These are phyloP conservation scores for Berkeleyomyces basicola DNA, from an alignment of 2,329 filamentous ascomycete species.

Conservation along the genomic window DNA sequence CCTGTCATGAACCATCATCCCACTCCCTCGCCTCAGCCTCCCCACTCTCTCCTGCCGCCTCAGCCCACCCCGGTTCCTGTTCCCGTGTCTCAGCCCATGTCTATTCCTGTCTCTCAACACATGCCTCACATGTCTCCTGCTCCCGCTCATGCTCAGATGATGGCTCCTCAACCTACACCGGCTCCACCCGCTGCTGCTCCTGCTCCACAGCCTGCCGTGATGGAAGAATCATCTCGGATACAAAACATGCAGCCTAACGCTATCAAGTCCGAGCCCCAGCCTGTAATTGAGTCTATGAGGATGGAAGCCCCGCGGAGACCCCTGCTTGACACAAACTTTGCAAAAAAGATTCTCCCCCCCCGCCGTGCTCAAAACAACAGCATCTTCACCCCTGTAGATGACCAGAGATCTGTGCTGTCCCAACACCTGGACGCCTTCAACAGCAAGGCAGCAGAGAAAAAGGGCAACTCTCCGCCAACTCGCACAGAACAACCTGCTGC, in stretches of 20 bases:
- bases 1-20: slow-evolving; percentile 24
- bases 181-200: slow-evolving; percentile 28
- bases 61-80: slow-evolving; percentile 11
- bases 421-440: slow-evolving; percentile 57
- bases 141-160: slow-evolving; percentile 29
- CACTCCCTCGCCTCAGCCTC: slow-evolving; percentile 44
- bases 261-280: slow-evolving; percentile 24
- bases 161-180: slow-evolving; percentile 22
- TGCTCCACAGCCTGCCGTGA: slow-evolving; percentile 12
- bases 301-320: slow-evolving; percentile 24
- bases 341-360: slow-evolving; percentile 48
- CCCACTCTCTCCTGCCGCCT: slow-evolving; percentile 34
- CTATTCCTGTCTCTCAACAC: slow-evolving; percentile 21
- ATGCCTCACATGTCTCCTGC: slow-evolving; percentile 35
- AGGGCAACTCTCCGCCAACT: slow-evolving; percentile 20
- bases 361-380: slow-evolving; percentile 47
- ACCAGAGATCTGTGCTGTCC: slow-evolving; percentile 72
- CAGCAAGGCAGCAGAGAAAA: slow-evolving; percentile 31
- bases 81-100: slow-evolving; percentile 2
- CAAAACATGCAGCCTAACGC: slow-evolving; percentile 15
- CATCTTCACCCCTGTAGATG: slow-evolving; percentile 95
- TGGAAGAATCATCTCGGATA: background rate
- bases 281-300: slow-evolving; percentile 30
- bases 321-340: slow-evolving; percentile 32
- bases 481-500: slow-evolving; percentile 48